A percentile compares a stretch with the other conserved stretches of the same genome.
These are phyloP conservation scores for Camptophora hylomeconis DNA, from an alignment of 2,329 filamentous ascomycete species.

Conservation along the genomic window DNA sequence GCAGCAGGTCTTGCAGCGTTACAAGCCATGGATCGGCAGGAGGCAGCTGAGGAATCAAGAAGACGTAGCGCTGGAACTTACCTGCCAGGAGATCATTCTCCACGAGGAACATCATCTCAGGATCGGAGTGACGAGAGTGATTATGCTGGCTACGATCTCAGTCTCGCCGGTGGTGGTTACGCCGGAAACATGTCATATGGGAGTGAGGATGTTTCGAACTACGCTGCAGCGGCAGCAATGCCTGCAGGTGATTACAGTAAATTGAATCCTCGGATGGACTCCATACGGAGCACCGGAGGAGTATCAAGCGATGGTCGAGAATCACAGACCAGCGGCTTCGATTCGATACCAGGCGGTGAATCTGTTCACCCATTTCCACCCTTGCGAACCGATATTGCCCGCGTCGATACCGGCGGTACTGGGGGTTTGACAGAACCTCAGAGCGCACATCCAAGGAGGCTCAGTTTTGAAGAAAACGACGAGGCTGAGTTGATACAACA, in stretches of 20 bases:
- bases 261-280: conserved; percentile 15
- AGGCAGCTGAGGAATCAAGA: conserved; percentile 44
- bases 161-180: conserved; percentile 61
- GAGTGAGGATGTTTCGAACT: conserved; percentile 27
- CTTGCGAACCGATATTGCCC: conserved; percentile 41
- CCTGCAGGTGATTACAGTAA: conserved; percentile 12
- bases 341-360: conserved; percentile 35
- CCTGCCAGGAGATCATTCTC: too few relatives aligned
- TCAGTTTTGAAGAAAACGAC: conserved; percentile 89
- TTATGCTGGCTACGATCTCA: conserved; percentile 58
- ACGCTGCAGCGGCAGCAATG: conserved; percentile 12
- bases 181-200: conserved; percentile 49
- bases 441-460: conserved; percentile 47
- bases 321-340: conserved; percentile 18
- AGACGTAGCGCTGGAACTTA: conserved; percentile 39
- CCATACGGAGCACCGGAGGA: conserved; percentile 17
- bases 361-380: conserved; percentile 45
- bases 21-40: conserved; percentile 67
- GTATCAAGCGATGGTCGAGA: conserved; percentile 17
- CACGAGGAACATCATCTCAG: conserved; percentile 14
- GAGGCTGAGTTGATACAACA: conserved; percentile 51
- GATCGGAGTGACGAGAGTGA: conserved; percentile 57
- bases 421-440: conserved; percentile 73
- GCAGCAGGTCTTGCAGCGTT: conserved; percentile 73
- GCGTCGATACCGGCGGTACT: conserved; percentile 80